These are phyloP conservation scores for Saturnispora kantuleensis DNA, from an alignment of 805 yeast genomes.

Conservation along the genomic window DNA sequence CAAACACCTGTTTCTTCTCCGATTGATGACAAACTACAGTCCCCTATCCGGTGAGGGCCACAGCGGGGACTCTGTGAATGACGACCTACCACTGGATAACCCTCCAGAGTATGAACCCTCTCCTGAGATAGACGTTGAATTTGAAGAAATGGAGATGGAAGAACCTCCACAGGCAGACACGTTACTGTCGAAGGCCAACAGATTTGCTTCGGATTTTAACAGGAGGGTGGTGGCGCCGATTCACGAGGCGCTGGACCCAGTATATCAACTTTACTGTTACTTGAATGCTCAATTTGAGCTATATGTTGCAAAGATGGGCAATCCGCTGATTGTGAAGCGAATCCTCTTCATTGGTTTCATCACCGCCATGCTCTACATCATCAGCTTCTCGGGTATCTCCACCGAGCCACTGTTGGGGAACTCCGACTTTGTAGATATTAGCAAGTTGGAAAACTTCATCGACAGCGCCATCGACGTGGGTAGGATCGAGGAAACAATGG, in stretches of 20 bases:
- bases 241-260: constrained; percentile 39
- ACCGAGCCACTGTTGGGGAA: constrained; percentile 33
- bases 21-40: too few relatives aligned
- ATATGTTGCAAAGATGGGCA: constrained; percentile 58
- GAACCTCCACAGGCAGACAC: constrained; percentile 18
- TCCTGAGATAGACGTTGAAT: constrained; percentile 5
- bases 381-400: constrained; percentile 48
- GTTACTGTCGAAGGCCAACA: constrained; percentile 27
- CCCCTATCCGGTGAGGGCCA: too few relatives aligned
- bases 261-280: constrained; percentile 37
- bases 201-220: constrained; percentile 29
- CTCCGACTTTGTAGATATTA: constrained; percentile 58
- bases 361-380: constrained; percentile 45
- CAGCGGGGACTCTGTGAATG: neutral
- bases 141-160: constrained; percentile 37
- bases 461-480: constrained; percentile 43
- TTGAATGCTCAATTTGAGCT: constrained; percentile 42
- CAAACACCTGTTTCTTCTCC: too few relatives aligned
- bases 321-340: constrained; percentile 75
- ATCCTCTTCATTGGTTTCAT: constrained; percentile 60
- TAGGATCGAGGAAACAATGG: constrained; percentile 53
- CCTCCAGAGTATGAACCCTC: constrained; percentile 11
- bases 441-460: constrained; percentile 39
- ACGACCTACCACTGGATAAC: too few relatives aligned
- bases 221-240: constrained; percentile 33